phyloP scores from a whole-genome alignment of 352 stramenopile species.

The Aphanomyces cochlioides region DNA sequence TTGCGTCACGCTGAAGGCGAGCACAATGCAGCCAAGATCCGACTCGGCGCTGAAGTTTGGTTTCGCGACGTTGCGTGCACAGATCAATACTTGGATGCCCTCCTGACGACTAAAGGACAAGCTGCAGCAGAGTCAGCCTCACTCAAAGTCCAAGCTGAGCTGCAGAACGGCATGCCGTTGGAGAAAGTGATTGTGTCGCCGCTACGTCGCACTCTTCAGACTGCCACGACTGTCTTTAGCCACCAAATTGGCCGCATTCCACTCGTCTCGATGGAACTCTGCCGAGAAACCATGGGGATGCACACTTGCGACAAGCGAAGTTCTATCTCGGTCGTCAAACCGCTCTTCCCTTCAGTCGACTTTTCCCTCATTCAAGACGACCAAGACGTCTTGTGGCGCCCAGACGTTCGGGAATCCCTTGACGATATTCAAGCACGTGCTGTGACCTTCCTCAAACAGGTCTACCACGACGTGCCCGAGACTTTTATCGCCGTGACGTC shows the following conservation, averaged over 20 bases:
- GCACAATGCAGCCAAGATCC: conserved; percentile 60
- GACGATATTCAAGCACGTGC: conserved; percentile 53
- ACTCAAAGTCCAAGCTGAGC: conserved; percentile 35
- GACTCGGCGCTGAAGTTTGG: conserved; percentile 52
- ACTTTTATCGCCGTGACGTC: conserved; percentile 53
- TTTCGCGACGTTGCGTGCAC: conserved; percentile 55
- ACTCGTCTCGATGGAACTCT: conserved; percentile 61
- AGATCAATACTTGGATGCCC: conserved; percentile 56
- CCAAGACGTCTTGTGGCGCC: conserved; percentile 51
- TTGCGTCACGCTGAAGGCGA: conserved; percentile 68
- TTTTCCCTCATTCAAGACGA: conserved; percentile 55
- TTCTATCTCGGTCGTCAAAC: conserved; percentile 40
- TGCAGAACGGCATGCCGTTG: conserved; percentile 56
- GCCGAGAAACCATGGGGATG: conserved; percentile 56
- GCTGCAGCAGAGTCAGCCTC: conserved; percentile 37
- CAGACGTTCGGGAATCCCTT: conserved; percentile 57
- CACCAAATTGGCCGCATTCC: conserved; percentile 36
- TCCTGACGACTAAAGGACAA: conserved; percentile 58
- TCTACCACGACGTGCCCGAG: conserved; percentile 54
- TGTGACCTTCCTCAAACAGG: conserved; percentile 43
- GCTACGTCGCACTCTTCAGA: conserved; percentile 65
- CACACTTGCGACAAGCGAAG: conserved; percentile 68
- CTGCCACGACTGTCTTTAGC: conserved; percentile 57
- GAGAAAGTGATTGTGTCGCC: conserved; percentile 65
- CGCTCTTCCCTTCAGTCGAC: conserved; percentile 58